These are phyloP conservation scores for Zygosaccharomyces bisporus DNA, from an alignment of 805 yeast species.

Conservation along the genomic window DNA sequence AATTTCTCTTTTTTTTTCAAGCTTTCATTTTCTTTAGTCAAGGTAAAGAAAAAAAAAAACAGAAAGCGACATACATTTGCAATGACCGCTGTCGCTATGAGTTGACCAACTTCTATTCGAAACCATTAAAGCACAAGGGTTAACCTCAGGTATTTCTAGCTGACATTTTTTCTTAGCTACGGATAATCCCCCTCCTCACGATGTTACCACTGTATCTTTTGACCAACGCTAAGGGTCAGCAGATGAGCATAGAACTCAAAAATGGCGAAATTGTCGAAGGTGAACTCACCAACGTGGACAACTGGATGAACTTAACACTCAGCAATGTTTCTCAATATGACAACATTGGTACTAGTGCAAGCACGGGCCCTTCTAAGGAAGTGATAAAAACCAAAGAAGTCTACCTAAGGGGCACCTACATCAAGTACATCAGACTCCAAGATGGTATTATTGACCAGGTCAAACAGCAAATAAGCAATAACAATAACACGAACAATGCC, in stretches of 20 bases:
- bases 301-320: constrained; percentile 92
- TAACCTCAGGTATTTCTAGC: too few relatives aligned
- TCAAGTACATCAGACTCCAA: constrained; percentile 71
- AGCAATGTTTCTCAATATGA: constrained; percentile 53
- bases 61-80: background rate
- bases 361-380: constrained; percentile 40
- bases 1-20: too few relatives aligned
- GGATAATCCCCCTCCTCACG: background rate
- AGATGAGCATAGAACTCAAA: constrained; percentile 83
- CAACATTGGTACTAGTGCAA: constrained; percentile 12
- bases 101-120: too few relatives aligned
- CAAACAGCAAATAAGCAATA: constrained; percentile 57
- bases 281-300: constrained; percentile 76
- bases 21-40: background rate
- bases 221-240: constrained; percentile 86
- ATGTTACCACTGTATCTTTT: constrained; percentile 86
- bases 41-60: background rate
- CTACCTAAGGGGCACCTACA: constrained; percentile 81
- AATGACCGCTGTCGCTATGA: background rate
- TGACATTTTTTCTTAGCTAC: background rate
- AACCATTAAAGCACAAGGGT: too few relatives aligned
- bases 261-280: constrained; percentile 90
- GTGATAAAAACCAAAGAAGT: constrained; percentile 65
- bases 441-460: constrained; percentile 74
- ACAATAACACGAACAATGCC: constrained; percentile 40